Evolutionary conservation across 371 early-diverging fungal genomes (phyloP), one percentile per base, ranked within the genome.

Genomic region (Mucor indicus): DNA sequence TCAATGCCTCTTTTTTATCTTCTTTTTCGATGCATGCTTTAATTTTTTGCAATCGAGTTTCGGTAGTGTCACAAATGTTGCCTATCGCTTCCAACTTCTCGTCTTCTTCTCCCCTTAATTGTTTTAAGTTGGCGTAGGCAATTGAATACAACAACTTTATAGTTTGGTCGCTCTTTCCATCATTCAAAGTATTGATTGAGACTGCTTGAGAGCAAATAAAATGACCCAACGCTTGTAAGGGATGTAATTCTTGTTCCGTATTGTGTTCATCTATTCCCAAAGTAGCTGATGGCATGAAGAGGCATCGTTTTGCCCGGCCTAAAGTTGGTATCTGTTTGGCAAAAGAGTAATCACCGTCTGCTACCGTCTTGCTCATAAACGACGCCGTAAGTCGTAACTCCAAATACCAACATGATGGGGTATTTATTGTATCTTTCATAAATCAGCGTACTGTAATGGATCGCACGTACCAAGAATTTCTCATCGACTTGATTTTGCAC

Each of bases 51-150:
- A 39, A 36, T 30, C 49, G 56, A 24, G 40, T 49, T 49, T 55
- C 24, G 45, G 36, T 55, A 41, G 20, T 55, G 12, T 24, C 36
- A 55, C 45, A 55, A 25, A 49, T 55, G 37, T 45, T 55, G 6
- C 23, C 44, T 17, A 49, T 41, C 12, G 56, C 56, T 30, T 49
- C 56, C 50, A 49, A 36, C 32, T 55, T 55, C 50, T 55, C 49
- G 4, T 33, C 35, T 23, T 33, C 38, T 53, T 51, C 44, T 51
- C 41, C 52, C 38, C 30, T 40, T 46, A 46, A 9, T 27, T 53
- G 54, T 12, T 53, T 22, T 47, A 53, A 48, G 30, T 47, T 53
- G 17, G 16, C 47, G 6, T 47, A 43, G 3, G 48, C 48, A 53
- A 53, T 47, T 41, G 54, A 35, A 47, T 53, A 53, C 3, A 54